Base-by-base conservation (phyloP, 2,329 filamentous ascomycete genomes). In the Ascochyta viciae-villosae region DNA sequence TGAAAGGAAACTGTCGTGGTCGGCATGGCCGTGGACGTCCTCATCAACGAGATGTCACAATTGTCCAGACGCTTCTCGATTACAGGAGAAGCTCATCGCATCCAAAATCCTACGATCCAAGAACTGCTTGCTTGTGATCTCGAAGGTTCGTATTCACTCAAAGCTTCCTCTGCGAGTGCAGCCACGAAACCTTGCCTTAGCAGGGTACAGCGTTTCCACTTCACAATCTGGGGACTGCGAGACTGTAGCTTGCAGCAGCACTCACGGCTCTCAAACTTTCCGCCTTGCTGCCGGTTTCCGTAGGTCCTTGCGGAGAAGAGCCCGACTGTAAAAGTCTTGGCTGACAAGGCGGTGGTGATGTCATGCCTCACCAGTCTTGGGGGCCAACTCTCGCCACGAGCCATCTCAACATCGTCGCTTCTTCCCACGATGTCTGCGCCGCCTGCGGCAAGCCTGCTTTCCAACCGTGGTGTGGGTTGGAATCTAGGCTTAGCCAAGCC, bases 401-500 rank as follows among this genome's bases (percentile, higher is more conserved):
- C 12, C 26, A 29, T 19, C 31, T 43, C 26, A 23, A 43, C 4
- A 22, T 19, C 22, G 4, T 22, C 16, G n/a, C n/a, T 19, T n/a
- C 22, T 6, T 13, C 13, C 2, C 13, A 24, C 10, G 9, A 6
- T 44, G n/a, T 39, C 6, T 40, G 41, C 33, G 26, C 34, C 19
- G 39, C 34, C 22, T 33, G 8, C 26, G 22, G 31, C 22, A 33
- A 35, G 6, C 29, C 22, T 31, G 26, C 26, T 39, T 40, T 43
- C 6, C 22, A 48, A 44, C 51, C 39, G 31, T 46, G 39, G 34
- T 24, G 10, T 37, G 27, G 46, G 40, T 22, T 40, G 8, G 42
- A 46, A 24, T 46, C 53, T 48, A 38, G 53, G 33, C 41, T 3
- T 12, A 26, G 54, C 54, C 48, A 57, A 52, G 48, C 23, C 42